Evolutionary conservation across 1,284 basidiomycete species (phyloP).

Genomic region (Dichomitus squalens): DNA sequence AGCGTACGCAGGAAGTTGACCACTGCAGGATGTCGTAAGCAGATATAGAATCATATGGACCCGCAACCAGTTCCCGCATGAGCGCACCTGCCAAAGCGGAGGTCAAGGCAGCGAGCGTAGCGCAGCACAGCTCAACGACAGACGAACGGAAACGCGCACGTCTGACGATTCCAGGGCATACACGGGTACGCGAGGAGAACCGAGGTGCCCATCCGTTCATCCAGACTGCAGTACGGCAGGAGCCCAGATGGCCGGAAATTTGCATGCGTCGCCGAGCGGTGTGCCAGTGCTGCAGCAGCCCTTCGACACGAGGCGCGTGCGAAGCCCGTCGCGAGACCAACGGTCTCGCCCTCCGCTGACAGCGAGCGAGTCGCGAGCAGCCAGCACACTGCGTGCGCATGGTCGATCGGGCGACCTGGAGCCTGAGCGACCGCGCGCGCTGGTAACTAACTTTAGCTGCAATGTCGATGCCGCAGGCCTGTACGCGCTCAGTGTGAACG

Average conservation of each 20-base stretch:
- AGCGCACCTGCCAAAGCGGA: too few relatives aligned
- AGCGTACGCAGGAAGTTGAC: neutral
- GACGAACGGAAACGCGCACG: too few relatives aligned
- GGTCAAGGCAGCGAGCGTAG: neutral
- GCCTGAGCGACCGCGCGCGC: neutral
- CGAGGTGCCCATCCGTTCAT: too few relatives aligned
- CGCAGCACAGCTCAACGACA: too few relatives aligned
- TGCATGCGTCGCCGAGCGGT: neutral
- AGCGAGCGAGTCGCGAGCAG: neutral
- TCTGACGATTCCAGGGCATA: too few relatives aligned
- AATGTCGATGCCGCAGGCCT: too few relatives aligned
- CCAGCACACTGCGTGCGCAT: neutral
- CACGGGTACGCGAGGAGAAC: too few relatives aligned
- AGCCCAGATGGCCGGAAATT: neutral
- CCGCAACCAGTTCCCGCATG: neutral
- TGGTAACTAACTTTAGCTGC: too few relatives aligned
- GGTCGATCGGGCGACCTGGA: neutral
- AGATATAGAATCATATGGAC: neutral
- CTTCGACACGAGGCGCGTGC: neutral
- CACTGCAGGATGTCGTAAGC: neutral
- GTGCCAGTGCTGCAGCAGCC: too few relatives aligned
- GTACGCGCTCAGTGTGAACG: too few relatives aligned
- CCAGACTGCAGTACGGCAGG: too few relatives aligned
- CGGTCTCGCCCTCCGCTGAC: neutral
- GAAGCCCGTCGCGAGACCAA: neutral